Conservation (phyloP, 2,329 filamentous ascomycete genomes). For the Pseudogymnoascus sp. region DNA sequence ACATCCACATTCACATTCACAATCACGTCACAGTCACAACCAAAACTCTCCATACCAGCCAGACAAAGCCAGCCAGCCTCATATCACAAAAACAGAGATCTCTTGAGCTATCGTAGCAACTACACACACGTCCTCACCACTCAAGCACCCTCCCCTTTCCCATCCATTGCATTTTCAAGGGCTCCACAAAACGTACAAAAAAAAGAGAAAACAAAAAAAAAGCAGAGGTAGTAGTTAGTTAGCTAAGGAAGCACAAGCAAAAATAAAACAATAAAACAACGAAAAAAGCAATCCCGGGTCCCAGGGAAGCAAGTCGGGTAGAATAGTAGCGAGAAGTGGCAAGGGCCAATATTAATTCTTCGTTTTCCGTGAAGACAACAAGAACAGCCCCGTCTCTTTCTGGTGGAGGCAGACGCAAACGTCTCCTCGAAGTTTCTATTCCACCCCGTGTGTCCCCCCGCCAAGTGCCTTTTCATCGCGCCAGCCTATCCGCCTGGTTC, state of each 20-base stretch:
- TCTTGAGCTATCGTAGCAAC: conserved; percentile 7
- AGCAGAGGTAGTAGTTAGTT: conserved; percentile 4
- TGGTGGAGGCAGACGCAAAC: background rate
- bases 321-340: conserved; percentile 5
- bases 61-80: background rate
- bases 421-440: background rate
- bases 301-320: background rate
- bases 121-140: conserved; percentile 5
- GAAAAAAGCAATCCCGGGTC: background rate
- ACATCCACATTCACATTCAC: no score
- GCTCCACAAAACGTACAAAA: conserved; percentile 7
- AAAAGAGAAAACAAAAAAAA: background rate
- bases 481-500: conserved; percentile 5
- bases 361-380: conserved; percentile 6
- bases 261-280: conserved; percentile 6
- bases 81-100: conserved; percentile 6
- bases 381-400: conserved; percentile 1
- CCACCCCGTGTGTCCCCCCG: background rate
- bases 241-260: conserved; percentile 2
- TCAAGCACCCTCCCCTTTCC: conserved; percentile 3
- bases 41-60: background rate
- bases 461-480: background rate
- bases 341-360: conserved; percentile 6
- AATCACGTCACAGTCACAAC: background rate
- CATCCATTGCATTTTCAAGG: conserved; percentile 8